Evolutionary conservation across 2,329 filamentous ascomycete species (phyloP), one percentile per base, ranked within the genome.

Genomic region (Colletotrichum trifolii): DNA sequence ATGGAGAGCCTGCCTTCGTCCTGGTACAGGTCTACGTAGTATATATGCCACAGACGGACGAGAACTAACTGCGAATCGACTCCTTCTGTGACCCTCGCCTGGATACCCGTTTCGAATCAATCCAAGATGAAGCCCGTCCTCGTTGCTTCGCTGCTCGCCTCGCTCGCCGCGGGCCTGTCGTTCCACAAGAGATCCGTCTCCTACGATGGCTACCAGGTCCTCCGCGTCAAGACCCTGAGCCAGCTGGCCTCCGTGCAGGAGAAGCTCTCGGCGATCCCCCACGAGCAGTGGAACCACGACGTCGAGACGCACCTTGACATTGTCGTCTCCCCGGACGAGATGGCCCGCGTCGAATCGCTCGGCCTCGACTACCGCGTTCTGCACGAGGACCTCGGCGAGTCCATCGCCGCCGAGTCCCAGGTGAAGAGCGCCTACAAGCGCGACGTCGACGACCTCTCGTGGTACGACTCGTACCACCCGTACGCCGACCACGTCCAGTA

Each of bases 401-500:
- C 74, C 2, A 67, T 75, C 17, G 64, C 70, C 0, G 59, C 64
- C 2, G 73, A 75, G 43, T 54, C 59, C 10, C 42, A 48, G 12
- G n/a, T 15, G n/a, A 54, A 52, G 48, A 53, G 39, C 43, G 43
- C 38, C 9, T 57, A 65, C 56, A 57, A 61, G 52, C 59, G 61
- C 48, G 73, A 73, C 53, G 71, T 78, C 4, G 73, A 78, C 12
- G 74, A 73, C 52, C 54, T 77, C 13, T 76, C 80, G 3, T 86
- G 82, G 81, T 86, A 81, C 71, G 79, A 83, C 58, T 75, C 74
- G 39, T 86, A 85, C 67, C 83, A 86, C 68, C 64, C 77, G 6
- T 85, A 84, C 54, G 75, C 77, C n/a, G 82, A 85, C 52, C 84
- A 86, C 69, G 67, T 82, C 11, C 69, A 77, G 48, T 86, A 79